phyloP scores from a whole-genome alignment of 805 yeast species.

The Yarrowia sp. region DNA sequence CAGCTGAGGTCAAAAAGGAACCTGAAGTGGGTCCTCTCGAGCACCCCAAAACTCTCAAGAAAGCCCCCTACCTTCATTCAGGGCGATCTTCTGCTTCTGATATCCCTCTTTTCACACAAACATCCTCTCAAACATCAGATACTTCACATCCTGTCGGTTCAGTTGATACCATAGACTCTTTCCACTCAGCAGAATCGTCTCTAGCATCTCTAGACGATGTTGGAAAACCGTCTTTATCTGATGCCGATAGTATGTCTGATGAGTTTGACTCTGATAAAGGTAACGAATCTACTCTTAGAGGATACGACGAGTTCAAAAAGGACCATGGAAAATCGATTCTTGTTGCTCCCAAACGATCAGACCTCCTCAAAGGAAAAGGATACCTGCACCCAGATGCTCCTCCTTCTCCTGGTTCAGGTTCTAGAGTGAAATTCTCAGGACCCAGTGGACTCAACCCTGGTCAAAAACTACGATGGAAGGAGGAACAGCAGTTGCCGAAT shows the following conservation, averaged over 20 bases:
- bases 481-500: background rate
- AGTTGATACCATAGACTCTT: background rate
- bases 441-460: background rate
- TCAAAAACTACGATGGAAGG: background rate
- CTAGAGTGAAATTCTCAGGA: background rate
- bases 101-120: background rate
- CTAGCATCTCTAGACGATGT: background rate
- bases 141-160: background rate
- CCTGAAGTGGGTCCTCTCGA: background rate
- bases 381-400: background rate
- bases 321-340: background rate
- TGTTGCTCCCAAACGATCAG: background rate
- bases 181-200: constrained; percentile 13
- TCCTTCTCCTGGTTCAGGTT: background rate
- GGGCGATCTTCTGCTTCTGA: background rate
- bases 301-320: background rate
- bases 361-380: constrained; percentile 1
- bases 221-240: background rate
- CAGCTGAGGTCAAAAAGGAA: background rate
- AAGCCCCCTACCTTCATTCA: too few species aligned
- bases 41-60: background rate
- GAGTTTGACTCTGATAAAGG: background rate
- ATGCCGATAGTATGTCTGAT: constrained; percentile 1
- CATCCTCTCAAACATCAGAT: constrained; percentile 3
- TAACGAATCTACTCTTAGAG: background rate